Evolutionary conservation across 2,329 filamentous ascomycete species (phyloP).

Genomic region (Ceratocystis diversiconidia): DNA sequence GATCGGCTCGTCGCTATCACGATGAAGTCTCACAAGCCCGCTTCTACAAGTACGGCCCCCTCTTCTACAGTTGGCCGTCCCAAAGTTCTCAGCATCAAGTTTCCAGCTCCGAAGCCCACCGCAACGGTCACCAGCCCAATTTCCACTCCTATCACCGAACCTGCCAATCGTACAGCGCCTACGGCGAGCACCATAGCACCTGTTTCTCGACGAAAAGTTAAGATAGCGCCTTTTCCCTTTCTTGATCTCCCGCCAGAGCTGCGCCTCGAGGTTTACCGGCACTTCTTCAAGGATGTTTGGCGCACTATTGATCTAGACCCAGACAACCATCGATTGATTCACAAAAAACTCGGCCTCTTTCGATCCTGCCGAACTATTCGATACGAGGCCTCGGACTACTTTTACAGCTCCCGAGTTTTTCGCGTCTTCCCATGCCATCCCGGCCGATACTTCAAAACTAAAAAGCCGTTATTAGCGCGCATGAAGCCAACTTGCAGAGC

Average conservation of each 20-base stretch:
- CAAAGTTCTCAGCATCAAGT: constrained; percentile 6
- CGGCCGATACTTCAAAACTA: constrained; percentile 56
- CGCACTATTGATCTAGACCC: constrained; percentile 52
- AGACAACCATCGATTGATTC: constrained; percentile 47
- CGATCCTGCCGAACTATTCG: constrained; percentile 47
- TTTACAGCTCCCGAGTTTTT: constrained; percentile 49
- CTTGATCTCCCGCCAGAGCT: constrained; percentile 55
- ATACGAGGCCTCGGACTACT: constrained; percentile 47
- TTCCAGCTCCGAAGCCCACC: neutral
- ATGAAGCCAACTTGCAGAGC: constrained; percentile 46
- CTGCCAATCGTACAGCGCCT: neutral
- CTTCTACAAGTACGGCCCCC: neutral
- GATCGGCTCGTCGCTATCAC: neutral
- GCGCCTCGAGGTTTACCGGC: constrained; percentile 52
- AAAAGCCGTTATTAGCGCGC: constrained; percentile 55
- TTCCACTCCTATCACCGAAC: neutral
- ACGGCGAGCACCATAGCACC: neutral
- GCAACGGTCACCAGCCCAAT: neutral
- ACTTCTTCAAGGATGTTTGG: constrained; percentile 42
- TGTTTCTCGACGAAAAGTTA: constrained; percentile 22
- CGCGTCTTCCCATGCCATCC: constrained; percentile 53
- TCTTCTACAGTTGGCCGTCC: neutral
- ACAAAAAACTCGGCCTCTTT: constrained; percentile 45
- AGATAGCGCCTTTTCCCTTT: constrained; percentile 44
- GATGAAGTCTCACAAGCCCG: neutral